Percentiles rank a stretch among this genome's conserved stretches.
phyloP scores from a whole-genome alignment of 108 stramenopile genomes.

The Aurantiochytrium sp. region DNA sequence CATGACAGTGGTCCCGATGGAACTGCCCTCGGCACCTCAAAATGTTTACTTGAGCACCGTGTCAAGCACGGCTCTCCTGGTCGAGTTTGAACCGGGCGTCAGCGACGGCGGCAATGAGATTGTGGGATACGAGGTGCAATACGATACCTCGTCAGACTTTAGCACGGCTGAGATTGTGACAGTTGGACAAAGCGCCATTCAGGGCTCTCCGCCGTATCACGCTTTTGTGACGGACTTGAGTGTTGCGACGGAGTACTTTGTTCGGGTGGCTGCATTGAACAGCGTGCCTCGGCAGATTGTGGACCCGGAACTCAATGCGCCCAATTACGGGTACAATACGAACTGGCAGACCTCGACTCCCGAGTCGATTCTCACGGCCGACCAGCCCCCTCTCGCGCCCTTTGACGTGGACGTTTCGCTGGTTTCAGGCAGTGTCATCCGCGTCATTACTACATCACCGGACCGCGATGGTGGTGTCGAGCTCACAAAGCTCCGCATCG shows the following conservation, averaged over 20 bases:
- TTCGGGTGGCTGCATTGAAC: conserved; percentile 52
- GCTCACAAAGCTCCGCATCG: background rate
- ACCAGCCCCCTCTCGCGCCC: background rate
- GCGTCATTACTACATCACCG: background rate
- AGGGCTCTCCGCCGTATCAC: conserved; percentile 25
- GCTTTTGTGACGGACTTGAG: conserved; percentile 32
- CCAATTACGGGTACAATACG: background rate
- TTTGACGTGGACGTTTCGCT: conserved; percentile 9
- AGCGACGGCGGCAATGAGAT: conserved; percentile 45
- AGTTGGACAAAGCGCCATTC: background rate
- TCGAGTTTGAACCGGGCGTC: conserved; percentile 51
- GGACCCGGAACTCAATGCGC: background rate
- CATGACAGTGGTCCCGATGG: conserved; percentile 35
- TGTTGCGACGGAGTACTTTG: conserved; percentile 50
- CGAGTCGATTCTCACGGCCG: background rate
- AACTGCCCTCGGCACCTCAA: conserved; percentile 44
- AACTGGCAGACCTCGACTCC: conserved; percentile 12
- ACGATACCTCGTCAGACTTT: conserved; percentile 55
- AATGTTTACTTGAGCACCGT: conserved; percentile 32
- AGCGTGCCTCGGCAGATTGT: conserved; percentile 42
- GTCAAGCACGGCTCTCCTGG: conserved; percentile 44
- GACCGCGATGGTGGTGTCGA: background rate
- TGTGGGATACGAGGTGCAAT: conserved; percentile 57
- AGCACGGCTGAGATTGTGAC: background rate
- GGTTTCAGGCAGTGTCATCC: background rate